These are phyloP conservation scores for Alternaria sp. DNA, from an alignment of 2,329 filamentous ascomycete species.

Conservation along the genomic window DNA sequence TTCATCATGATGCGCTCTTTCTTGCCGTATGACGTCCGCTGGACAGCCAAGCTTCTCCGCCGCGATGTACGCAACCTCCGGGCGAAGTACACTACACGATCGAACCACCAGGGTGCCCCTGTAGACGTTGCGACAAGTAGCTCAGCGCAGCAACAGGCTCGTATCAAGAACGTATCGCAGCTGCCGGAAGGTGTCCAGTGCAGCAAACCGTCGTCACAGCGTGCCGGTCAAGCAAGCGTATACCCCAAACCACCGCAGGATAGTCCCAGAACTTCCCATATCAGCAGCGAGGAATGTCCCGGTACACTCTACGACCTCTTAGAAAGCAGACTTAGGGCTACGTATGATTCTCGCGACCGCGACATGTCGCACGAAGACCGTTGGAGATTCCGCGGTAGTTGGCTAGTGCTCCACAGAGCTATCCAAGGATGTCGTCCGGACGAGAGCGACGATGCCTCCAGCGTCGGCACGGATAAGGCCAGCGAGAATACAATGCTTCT, in stretches of 20 bases:
- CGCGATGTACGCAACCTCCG: slow-evolving; percentile 25
- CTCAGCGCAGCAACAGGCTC: not conserved
- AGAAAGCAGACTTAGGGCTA: slow-evolving; percentile 9
- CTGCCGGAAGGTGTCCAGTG: not conserved
- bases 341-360: slow-evolving; percentile 11
- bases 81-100: not conserved
- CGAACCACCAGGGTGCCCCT: not conserved
- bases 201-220: not conserved
- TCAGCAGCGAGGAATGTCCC: not conserved
- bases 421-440: slow-evolving; percentile 23
- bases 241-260: not conserved
- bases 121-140: not conserved
- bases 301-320: slow-evolving; percentile 16
- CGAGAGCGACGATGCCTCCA: slow-evolving; percentile 16
- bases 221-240: not conserved
- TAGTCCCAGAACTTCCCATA: not conserved
- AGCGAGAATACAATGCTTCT: slow-evolving; percentile 14
- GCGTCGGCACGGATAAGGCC: not conserved
- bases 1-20: slow-evolving; percentile 1
- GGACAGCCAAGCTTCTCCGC: slow-evolving; percentile 21
- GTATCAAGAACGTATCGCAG: not conserved
- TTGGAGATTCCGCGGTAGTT: slow-evolving; percentile 26
- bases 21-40: slow-evolving; percentile 9
- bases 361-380: slow-evolving; percentile 16
- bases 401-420: slow-evolving; percentile 22